Evolutionary conservation across 2,329 filamentous ascomycete species (phyloP).

Genomic region (Apiospora aurea): DNA sequence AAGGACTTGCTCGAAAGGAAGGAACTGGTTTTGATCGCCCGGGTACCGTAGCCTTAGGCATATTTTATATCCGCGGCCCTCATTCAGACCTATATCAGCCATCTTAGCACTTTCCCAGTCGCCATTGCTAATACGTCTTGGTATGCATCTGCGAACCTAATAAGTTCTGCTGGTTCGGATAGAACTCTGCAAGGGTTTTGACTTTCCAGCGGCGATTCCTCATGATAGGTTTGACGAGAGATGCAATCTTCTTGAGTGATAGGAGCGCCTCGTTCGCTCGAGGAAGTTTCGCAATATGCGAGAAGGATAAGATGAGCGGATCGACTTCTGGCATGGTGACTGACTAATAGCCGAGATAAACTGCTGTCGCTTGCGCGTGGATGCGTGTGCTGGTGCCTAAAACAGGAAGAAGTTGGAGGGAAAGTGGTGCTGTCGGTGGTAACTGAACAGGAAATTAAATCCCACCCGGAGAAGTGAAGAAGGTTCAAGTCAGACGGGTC

Average conservation of each 20-base stretch:
- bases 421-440: not conserved
- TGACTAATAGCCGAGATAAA: not conserved
- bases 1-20: constrained; percentile 79
- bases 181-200: constrained; percentile 82
- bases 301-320: constrained; percentile 54
- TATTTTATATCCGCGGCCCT: constrained; percentile 79
- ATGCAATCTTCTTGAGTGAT: constrained; percentile 80
- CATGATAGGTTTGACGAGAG: constrained; percentile 95
- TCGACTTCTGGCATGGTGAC: constrained; percentile 52
- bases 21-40: constrained; percentile 76
- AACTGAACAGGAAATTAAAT: not conserved
- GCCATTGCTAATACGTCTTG: constrained; percentile 15
- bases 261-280: constrained; percentile 59
- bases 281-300: constrained; percentile 55
- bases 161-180: constrained; percentile 75
- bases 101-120: constrained; percentile 13
- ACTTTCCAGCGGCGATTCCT: constrained; percentile 84
- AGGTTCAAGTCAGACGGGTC: not conserved
- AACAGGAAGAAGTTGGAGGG: not conserved
- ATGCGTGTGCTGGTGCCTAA: not conserved
- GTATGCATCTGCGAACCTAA: constrained; percentile 59
- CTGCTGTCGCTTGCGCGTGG: not conserved
- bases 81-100: constrained; percentile 69
- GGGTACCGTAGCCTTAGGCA: constrained; percentile 82
- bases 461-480: not conserved